Conservation (phyloP, 1,284 basidiomycete species). For the Cutaneotrichosporon mucoides region DNA sequence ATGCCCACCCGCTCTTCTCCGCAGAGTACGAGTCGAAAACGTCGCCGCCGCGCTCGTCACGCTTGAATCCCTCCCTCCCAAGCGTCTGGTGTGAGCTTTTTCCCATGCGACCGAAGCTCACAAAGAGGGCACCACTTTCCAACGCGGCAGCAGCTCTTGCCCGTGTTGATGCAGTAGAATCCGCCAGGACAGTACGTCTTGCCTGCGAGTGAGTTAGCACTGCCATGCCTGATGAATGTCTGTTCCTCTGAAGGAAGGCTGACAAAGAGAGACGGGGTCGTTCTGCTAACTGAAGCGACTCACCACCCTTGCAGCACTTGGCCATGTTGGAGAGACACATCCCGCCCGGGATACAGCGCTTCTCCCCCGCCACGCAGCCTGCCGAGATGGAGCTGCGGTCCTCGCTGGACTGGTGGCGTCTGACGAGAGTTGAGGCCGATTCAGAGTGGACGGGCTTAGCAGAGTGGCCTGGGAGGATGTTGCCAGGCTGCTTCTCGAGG, state of each 20-base stretch:
- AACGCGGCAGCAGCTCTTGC: not conserved
- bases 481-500: too few species aligned
- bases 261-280: too few species aligned
- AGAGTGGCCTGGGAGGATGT: too few species aligned
- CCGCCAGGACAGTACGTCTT: not conserved
- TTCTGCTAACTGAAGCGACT: not conserved
- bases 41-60: not conserved
- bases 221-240: too few species aligned
- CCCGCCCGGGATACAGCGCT: not conserved
- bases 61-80: not conserved
- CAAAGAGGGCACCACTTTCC: not conserved
- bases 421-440: too few species aligned
- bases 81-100: not conserved
- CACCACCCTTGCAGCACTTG: not conserved
- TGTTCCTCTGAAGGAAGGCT: too few species aligned
- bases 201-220: not conserved
- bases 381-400: not conserved
- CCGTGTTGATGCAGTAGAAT: not conserved
- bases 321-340: not conserved
- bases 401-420: too few species aligned
- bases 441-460: too few species aligned
- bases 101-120: not conserved
- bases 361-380: not conserved
- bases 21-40: not conserved
- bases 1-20: not conserved